A percentile compares a stretch with the other conserved stretches of the same genome.
phyloP scores from a whole-genome alignment of 768 basidiomycete species.

The Leucosporidium creatinivorum region DNA sequence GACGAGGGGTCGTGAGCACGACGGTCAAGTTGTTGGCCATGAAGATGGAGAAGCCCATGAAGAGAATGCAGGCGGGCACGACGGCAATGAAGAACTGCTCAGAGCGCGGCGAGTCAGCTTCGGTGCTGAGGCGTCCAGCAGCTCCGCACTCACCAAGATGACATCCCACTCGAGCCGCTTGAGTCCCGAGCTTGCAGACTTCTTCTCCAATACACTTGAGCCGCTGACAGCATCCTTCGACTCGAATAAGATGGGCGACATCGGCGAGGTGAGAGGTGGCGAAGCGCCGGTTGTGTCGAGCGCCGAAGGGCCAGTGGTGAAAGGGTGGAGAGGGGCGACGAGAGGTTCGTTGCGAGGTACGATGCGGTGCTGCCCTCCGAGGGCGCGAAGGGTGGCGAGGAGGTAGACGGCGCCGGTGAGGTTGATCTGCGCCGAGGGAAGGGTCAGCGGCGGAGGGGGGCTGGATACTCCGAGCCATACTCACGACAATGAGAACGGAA shows the following conservation, averaged over 20 bases:
- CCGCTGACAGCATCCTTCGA: background rate
- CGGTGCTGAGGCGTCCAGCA: too few species aligned
- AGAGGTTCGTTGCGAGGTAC: constrained; percentile 3
- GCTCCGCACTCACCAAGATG: too few species aligned
- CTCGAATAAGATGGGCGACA: too few species aligned
- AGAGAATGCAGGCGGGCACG: background rate
- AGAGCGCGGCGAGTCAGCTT: background rate
- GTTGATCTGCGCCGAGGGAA: background rate
- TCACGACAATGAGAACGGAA: background rate
- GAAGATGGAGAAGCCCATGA: constrained; percentile 5
- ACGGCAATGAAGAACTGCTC: constrained; percentile 7
- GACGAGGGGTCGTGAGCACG: background rate
- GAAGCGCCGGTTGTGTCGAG: too few species aligned
- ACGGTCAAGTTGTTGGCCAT: background rate
- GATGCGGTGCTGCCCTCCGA: background rate
- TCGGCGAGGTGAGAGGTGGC: too few species aligned
- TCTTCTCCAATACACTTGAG: background rate
- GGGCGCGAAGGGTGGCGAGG: constrained; percentile 2
- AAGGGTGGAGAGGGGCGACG: constrained; percentile 9
- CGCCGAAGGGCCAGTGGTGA: background rate
- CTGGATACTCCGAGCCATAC: background rate
- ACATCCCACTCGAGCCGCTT: constrained; percentile 13
- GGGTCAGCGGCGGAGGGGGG: background rate
- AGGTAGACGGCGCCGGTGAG: constrained; percentile 8
- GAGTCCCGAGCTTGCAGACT: background rate